Base-by-base conservation (phyloP, 2,329 filamentous ascomycete genomes). In the Microascus cirrosus region DNA sequence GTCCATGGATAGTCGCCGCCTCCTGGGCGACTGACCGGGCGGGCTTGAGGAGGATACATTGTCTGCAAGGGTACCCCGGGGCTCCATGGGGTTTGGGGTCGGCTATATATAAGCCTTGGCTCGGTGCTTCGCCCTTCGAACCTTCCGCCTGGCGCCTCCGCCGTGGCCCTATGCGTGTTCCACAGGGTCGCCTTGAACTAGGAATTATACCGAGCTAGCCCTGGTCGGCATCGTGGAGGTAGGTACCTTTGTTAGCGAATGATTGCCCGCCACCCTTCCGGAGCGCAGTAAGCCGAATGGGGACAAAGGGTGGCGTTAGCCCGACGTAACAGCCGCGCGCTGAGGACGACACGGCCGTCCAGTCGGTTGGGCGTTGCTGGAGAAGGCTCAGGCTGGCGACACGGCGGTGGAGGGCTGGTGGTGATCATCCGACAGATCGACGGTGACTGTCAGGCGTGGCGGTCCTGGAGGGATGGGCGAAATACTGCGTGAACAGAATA, bases 1-100 rank as follows among this genome's bases (percentile, higher is more conserved):
- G 67, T 81, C 78, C 71, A 80, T 78, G 55, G 78, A 81, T 64
- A 78, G 73, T 64, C 74, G 73, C 68, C 72, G 73, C 66, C 73
- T 70, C 59, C 69, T 66, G 61, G 68, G 71, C 70, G 71, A 69
- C 65, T 67, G 66, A 65, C 69, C 64, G 62, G 65, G 62, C 63
- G 63, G 63, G 59, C 63, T 65, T 66, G 64, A 63, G 59, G 61
- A 58, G 59, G 62, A 60, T 59, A 61, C 62, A 64, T 65, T 61
- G 59, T 60, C 62, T 54, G 56, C 15, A 35, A 60, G 20, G 53
- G 63, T 28, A 53, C 48, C 61, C 58, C 52, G 59, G 54, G 59
- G 61, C 61, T 65, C 67, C 68, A 70, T 70, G 66, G 61, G 61
- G 59, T 25, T 51, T 53, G 36, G 28, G 56, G 53, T 8, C 55